Evolutionary conservation across 768 basidiomycete genomes (phyloP).

Genomic region (Pleurotus pulmonarius): DNA sequence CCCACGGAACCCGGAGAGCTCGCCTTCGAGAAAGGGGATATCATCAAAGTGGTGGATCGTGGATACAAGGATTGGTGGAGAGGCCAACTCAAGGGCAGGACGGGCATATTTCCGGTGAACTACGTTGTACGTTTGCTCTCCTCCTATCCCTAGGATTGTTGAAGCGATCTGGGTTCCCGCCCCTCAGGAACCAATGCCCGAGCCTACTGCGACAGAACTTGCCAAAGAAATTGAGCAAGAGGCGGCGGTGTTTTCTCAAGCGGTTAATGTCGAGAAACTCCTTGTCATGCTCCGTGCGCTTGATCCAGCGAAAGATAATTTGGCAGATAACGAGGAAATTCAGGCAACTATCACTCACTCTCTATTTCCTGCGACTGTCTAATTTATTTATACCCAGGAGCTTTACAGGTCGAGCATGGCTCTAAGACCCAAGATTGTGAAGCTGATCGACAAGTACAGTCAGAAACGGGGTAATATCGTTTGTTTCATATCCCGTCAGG

Average conservation of each 20-base stretch:
- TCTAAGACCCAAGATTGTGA: conserved; percentile 91
- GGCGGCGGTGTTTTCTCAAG: conserved; percentile 83
- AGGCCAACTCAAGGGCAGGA: conserved; percentile 84
- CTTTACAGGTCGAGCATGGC: conserved; percentile 88
- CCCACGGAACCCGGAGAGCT: conserved; percentile 88
- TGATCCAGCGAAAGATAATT: conserved; percentile 74
- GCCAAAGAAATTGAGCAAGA: conserved; percentile 84
- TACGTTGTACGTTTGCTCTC: conserved; percentile 68
- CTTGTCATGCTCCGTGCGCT: conserved; percentile 68
- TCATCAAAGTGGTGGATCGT: conserved; percentile 93
- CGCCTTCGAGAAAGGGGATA: conserved; percentile 86
- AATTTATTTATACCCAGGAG: conserved; percentile 45
- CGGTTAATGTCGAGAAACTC: conserved; percentile 78
- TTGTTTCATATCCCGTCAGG: conserved; percentile 12
- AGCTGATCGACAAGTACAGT: conserved; percentile 94
- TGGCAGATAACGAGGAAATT: conserved; percentile 91
- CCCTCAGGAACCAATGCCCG: conserved; percentile 75
- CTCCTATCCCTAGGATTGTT: not conserved
- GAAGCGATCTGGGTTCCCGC: not conserved
- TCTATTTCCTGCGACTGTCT: not conserved
- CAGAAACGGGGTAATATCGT: conserved; percentile 69
- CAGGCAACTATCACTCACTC: conserved; percentile 41
- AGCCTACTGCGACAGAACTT: conserved; percentile 73
- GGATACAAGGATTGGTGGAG: conserved; percentile 98
- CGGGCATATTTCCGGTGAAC: conserved; percentile 96